phyloP scores from a whole-genome alignment of 176 grass and related monocot genomes.

The Stipa capillata region DNA sequence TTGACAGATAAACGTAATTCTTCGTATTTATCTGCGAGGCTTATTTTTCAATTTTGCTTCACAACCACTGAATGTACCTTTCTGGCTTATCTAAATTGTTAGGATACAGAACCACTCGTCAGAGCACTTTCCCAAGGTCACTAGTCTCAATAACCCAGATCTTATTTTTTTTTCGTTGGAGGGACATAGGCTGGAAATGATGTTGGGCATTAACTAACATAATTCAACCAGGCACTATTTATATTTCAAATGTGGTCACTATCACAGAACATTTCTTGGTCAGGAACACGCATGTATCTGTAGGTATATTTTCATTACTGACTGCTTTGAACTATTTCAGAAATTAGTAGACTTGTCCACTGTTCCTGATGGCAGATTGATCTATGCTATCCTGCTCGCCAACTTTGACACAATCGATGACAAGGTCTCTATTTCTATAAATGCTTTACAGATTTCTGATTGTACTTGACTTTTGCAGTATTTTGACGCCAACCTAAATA shows the following conservation, averaged over 20 bases:
- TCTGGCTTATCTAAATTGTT: background rate
- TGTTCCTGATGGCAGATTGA: conserved; percentile 39
- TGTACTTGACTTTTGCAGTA: too few relatives aligned
- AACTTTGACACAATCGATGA: conserved; percentile 47
- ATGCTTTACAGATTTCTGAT: background rate
- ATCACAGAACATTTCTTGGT: background rate
- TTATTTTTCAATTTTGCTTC: background rate
- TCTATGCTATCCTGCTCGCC: conserved; percentile 44
- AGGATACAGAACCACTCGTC: background rate
- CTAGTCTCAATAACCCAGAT: too few relatives aligned
- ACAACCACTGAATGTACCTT: background rate
- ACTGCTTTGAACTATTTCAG: conserved; percentile 16
- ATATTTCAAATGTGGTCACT: background rate
- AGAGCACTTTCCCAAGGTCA: background rate
- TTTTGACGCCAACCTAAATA: background rate
- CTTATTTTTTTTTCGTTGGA: too few relatives aligned
- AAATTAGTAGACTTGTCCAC: conserved; percentile 44
- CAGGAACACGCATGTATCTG: background rate
- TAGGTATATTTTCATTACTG: background rate
- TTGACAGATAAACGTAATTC: background rate
- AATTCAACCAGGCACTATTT: background rate
- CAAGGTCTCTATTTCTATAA: conserved; percentile 25
- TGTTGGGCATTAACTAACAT: background rate
- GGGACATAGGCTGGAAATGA: too few relatives aligned
- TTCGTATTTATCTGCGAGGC: background rate